Evolutionary conservation across 495 filamentous ascomycete genomes (phyloP).

Genomic region (Penicillium atrosanguineum): DNA sequence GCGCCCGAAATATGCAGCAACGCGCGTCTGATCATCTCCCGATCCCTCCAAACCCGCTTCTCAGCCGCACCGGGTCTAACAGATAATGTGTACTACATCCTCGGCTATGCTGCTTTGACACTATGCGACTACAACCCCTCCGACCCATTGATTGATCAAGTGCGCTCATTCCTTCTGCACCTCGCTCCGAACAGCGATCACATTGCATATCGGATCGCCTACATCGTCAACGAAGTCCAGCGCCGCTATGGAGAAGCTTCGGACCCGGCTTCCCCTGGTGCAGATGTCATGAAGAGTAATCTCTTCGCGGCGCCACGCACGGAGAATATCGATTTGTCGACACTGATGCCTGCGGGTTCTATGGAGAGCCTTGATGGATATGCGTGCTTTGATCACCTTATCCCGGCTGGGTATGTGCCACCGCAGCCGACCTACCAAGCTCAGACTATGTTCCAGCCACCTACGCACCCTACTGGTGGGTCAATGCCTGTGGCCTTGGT

Average conservation of each 20-base stretch:
- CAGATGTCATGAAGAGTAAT: constrained; percentile 9
- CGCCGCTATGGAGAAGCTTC: constrained; percentile 25
- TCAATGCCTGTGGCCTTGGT: constrained; percentile 28
- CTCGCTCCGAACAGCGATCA: constrained; percentile 38
- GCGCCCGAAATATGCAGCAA: constrained; percentile 30
- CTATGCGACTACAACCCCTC: constrained; percentile 39
- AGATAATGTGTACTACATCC: constrained; percentile 39
- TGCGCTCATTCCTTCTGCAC: constrained; percentile 37
- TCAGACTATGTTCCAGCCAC: constrained; percentile 18
- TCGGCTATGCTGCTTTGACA: constrained; percentile 40
- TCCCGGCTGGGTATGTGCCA: constrained; percentile 17
- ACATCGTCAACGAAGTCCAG: constrained; percentile 28
- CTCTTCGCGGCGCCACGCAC: constrained; percentile 16
- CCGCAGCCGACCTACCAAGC: constrained; percentile 11
- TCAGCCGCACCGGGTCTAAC: constrained; percentile 30
- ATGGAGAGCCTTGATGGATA: constrained; percentile 26
- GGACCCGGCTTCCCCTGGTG: constrained; percentile 8
- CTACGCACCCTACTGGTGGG: constrained; percentile 18
- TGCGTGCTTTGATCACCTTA: constrained; percentile 24
- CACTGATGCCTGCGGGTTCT: constrained; percentile 15
- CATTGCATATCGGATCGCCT: constrained; percentile 35
- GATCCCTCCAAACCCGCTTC: constrained; percentile 35
- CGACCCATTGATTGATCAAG: constrained; percentile 38
- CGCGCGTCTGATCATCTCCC: constrained; percentile 36
- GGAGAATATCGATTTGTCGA: constrained; percentile 18